A percentile compares a stretch with the other conserved stretches of the same genome.
Conservation (phyloP, 2,329 filamentous ascomycete genomes). For the Phialemonium atrogriseum region DNA sequence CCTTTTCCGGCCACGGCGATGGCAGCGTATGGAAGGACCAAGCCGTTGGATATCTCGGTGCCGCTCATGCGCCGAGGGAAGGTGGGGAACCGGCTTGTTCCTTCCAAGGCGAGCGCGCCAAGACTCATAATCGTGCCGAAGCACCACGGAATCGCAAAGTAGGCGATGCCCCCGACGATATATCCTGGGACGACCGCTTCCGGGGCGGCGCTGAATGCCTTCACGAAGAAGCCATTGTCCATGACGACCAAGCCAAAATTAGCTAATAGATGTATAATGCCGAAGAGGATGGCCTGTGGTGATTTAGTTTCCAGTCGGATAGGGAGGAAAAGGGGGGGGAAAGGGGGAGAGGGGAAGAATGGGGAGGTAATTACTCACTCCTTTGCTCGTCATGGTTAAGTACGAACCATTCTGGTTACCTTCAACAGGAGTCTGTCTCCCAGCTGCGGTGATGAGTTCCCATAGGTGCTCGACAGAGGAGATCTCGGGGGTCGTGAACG, state of each 20-base stretch:
- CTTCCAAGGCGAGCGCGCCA: slow-evolving; percentile 37
- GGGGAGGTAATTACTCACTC: too few species aligned
- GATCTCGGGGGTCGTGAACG: slow-evolving; percentile 35
- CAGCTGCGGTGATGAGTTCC: slow-evolving; percentile 38
- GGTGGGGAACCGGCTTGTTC: slow-evolving; percentile 40
- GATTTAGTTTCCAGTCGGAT: too few species aligned
- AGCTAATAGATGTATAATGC: slow-evolving; percentile 25
- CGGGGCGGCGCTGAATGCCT: slow-evolving; percentile 39
- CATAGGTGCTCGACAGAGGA: slow-evolving; percentile 39
- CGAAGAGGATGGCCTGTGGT: slow-evolving; percentile 27
- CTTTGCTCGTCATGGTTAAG: slow-evolving; percentile 46
- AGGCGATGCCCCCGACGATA: slow-evolving; percentile 41
- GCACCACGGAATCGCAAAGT: slow-evolving; percentile 46
- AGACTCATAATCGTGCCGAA: slow-evolving; percentile 42
- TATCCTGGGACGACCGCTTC: slow-evolving; percentile 42
- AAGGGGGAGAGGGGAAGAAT: too few species aligned
- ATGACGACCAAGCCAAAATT: slow-evolving; percentile 33
- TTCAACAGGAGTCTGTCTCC: slow-evolving; percentile 32
- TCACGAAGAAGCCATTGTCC: slow-evolving; percentile 45
- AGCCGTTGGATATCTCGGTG: slow-evolving; percentile 55
- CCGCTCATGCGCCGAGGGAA: slow-evolving; percentile 47
- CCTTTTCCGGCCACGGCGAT: slow-evolving; percentile 62
- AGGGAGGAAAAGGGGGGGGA: too few species aligned
- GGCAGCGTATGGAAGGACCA: slow-evolving; percentile 63
- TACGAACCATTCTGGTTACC: slow-evolving; percentile 47